These are phyloP conservation scores for Vitellaria paradoxa DNA, from an alignment of 179 eudicot genomes.

Conservation along the genomic window DNA sequence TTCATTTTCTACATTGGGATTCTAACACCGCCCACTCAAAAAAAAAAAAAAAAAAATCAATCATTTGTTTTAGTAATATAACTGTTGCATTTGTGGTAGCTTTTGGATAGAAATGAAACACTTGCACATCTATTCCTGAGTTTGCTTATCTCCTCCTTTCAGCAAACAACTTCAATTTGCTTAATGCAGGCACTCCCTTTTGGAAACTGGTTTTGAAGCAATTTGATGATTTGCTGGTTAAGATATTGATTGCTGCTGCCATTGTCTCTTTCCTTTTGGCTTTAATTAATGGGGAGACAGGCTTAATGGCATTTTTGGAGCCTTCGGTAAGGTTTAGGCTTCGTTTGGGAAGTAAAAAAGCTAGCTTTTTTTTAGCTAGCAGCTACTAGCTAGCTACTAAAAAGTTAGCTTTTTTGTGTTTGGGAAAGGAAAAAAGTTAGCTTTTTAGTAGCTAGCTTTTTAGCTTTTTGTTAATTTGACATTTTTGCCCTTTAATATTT, in stretches of 20 bases:
- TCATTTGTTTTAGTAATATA: neutral
- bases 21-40: too few relatives aligned
- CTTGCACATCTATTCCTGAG: neutral
- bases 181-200: constrained; percentile 83
- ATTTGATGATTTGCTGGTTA: constrained; percentile 95
- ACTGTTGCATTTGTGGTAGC: constrained; percentile 4
- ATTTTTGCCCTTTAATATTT: too few relatives aligned
- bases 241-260: constrained; percentile 96
- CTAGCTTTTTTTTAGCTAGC: too few relatives aligned
- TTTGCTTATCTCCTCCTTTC: neutral
- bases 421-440: too few relatives aligned
- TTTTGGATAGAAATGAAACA: neutral
- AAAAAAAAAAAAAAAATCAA: too few relatives aligned
- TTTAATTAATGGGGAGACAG: constrained; percentile 90
- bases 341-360: neutral
- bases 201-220: constrained; percentile 97
- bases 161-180: constrained; percentile 1
- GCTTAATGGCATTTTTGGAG: constrained; percentile 93
- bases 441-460: too few relatives aligned
- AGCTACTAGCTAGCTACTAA: too few relatives aligned
- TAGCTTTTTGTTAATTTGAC: too few relatives aligned
- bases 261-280: constrained; percentile 87
- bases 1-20: too few relatives aligned
- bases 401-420: too few relatives aligned
- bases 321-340: constrained; percentile 68